Base-by-base conservation (phyloP, 2,329 filamentous ascomycete genomes). In the Coniella vitis region DNA sequence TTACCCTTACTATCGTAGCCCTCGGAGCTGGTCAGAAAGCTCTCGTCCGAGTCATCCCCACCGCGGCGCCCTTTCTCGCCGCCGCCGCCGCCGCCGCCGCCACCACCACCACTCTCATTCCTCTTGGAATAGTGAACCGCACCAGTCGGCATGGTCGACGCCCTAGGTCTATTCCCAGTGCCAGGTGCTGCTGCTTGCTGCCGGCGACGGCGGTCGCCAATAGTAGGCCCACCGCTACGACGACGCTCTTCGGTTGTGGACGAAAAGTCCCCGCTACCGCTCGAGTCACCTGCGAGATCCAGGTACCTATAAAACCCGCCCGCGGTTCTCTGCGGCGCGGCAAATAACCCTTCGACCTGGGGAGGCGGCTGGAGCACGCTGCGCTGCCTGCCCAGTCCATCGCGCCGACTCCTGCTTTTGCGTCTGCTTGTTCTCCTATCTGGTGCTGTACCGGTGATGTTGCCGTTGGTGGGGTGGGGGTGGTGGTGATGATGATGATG, bases 281-380 rank as follows among this genome's bases (percentile, higher is more conserved):
- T 70, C 16, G 81, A 83, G 55, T 87, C 84, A 7, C 37, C 38
- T 39, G 36, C 52, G 19, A 43, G 51, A 61, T 87, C 84, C 9
- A 71, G 69, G 60, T 88, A 81, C 53, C 78, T 71, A 62, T 89
- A 90, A 66, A 79, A 83, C 21, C 84, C 85, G 45, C 80, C 79
- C 10, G 82, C 73, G 32, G 84, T 76, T 58, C 78, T 76, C 60
- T 86, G 78, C 3, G 86, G 79, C 8, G 83, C 80, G 3, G 84
- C 79, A 61, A 96, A 95, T 54, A 84, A 82, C 49, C 89, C 89
- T 58, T 91, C 85, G 34, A 95, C 69, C 51, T 79, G 77, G 55
- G 84, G 78, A 1, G 86, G 83, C 0, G 91, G 90, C 56, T 85
- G 79, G 19, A 95, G 71, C 36, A 65, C 79, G 72, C 65, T 84